Evolutionary conservation across 2,329 filamentous ascomycete species (phyloP), one percentile per base, ranked within the genome.

Genomic region (Verticillium tricorpus): DNA sequence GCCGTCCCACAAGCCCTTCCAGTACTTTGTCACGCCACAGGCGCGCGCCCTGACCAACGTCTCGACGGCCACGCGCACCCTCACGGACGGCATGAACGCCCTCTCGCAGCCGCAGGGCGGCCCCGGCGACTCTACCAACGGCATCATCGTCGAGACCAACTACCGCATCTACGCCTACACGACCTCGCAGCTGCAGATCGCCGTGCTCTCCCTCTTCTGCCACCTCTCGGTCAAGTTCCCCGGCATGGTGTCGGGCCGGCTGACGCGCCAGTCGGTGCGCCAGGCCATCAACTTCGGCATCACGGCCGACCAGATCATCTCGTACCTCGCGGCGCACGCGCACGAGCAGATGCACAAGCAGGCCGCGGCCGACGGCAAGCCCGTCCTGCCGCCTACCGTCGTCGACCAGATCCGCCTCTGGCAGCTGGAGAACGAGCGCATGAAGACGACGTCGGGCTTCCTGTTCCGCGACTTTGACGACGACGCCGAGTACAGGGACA

Each of bases 101-200:
- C 89, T 89, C 8, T 83, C 87, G 1, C 77, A 78, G n/a, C 73
- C 81, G 2, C 76, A 71, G 65, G 76, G 65, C 69, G 56, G 70
- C 66, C 58, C 72, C 71, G 58, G 64, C 58, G 45, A 52, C 45
- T 67, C 68, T 62, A 70, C 67, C 65, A 74, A 63, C 71, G 31
- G 72, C 52, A 92, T 99, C 72, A 93, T 99, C 70, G 86, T 99
- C 67, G 95, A 99, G 79, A 99, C 95, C 9, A 99, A 99, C 78
- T 98, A 97, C 79, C 91, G 95, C 31, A 80, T 99, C 68, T 99
- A 99, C 78, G 95, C 95, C 35, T 99, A 99, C 79, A 98, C 96
- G 7, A 89, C 90, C 37, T 97, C 93, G 0, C 92, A 93, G 0
- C 86, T 99, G 1, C 94, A 97, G 75, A 99, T 98, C 66, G 92